Percentiles rank a stretch among this genome's conserved stretches.
Evolutionary conservation across 75 land plant species (phyloP).

Genomic region (Azolla pinnata): DNA sequence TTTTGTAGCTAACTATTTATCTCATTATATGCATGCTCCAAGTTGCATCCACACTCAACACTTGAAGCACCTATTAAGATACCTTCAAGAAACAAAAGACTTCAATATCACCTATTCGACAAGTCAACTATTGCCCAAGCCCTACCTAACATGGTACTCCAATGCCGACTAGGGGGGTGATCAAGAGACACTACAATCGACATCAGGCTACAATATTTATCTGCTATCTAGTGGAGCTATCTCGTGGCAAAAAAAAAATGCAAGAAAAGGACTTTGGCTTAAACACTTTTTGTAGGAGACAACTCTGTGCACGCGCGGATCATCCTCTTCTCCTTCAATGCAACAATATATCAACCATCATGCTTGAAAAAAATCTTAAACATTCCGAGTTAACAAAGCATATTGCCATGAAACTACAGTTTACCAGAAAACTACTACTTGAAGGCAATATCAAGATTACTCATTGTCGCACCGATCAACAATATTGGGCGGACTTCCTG

Average conservation of each 20-base stretch:
- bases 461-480: background rate
- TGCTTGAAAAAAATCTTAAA: constrained; percentile 2
- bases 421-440: background rate
- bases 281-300: constrained; percentile 1
- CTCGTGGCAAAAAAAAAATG: constrained; percentile 8
- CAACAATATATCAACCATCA: constrained; percentile 6
- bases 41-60: background rate
- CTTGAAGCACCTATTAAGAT: background rate
- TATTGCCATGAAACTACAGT: constrained; percentile 6
- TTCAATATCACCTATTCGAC: background rate
- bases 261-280: constrained; percentile 1
- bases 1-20: background rate
- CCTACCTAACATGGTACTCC: background rate
- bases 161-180: constrained; percentile 12
- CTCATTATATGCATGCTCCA: constrained; percentile 1
- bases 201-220: constrained; percentile 6
- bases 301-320: background rate
- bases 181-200: background rate
- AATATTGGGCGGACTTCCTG: constrained; percentile 5
- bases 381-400: constrained; percentile 8
- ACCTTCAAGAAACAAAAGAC: background rate
- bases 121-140: background rate
- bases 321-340: background rate
- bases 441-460: constrained; percentile 1
- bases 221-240: background rate